phyloP scores from a whole-genome alignment of 1,139 yeast genomes.

The Yamadazyma pseudoaaseri region DNA sequence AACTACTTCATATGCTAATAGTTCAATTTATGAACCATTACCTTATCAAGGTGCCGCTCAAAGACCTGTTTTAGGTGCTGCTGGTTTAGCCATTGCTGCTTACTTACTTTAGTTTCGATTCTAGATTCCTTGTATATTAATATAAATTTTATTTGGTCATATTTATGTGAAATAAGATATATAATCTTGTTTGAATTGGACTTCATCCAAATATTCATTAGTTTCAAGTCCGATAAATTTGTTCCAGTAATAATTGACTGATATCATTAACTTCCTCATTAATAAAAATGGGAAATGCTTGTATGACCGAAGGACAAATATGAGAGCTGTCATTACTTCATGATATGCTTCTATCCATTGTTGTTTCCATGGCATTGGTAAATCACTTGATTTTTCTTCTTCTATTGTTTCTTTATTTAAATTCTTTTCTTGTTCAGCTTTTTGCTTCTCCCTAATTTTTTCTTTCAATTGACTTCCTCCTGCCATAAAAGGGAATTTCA shows the following conservation, averaged over 20 bases:
- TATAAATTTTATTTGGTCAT: conserved; percentile 2
- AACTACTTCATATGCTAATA: conserved; percentile 5
- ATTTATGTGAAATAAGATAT: conserved; percentile 1
- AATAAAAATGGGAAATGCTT: conserved; percentile 64
- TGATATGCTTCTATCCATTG: conserved; percentile 43
- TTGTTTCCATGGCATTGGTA: conserved; percentile 4
- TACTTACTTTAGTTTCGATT: conserved; percentile 32
- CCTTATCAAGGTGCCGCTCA: conserved; percentile 30
- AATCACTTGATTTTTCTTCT: conserved; percentile 7
- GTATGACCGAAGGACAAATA: conserved; percentile 68
- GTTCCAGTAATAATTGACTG: conserved; percentile 67
- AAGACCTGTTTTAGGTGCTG: conserved; percentile 34
- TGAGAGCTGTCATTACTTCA: conserved; percentile 62
- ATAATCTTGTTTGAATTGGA: conserved; percentile 17
- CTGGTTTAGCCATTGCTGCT: conserved; percentile 45
- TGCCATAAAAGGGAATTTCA: conserved; percentile 41
- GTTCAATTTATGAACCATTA: conserved; percentile 21
- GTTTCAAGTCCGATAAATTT: conserved; percentile 59
- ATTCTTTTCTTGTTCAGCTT: conserved; percentile 4
- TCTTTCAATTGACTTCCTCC: conserved; percentile 12
- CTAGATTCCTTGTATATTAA: conserved; percentile 4
- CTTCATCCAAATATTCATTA: conserved; percentile 17
- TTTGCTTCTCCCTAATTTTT: conserved; percentile 9
- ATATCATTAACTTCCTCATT: conserved; percentile 48
- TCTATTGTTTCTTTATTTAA: conserved; percentile 4